Evolutionary conservation across 148 eudicot species (phyloP), one percentile per base, ranked within the genome.

Genomic region (Heliosperma pusillum): DNA sequence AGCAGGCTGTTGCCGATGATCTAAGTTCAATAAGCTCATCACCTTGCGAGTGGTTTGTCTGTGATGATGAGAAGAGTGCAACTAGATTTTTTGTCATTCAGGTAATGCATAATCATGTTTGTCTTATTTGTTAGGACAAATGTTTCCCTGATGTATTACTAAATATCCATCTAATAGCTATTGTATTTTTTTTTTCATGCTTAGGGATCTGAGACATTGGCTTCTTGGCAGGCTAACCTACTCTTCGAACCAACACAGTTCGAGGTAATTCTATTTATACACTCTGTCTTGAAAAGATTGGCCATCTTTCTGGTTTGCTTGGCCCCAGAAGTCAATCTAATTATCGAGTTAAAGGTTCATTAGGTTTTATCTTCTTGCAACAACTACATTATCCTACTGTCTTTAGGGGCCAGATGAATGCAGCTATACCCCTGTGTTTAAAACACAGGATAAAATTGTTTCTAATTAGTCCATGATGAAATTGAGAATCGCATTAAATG

Each of bases 1-100:
- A 96, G 82, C 99, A 92, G 85, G 97, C 97, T 45, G 94, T 96
- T 42, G 99, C 97, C 0, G 97, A 96, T 87, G 97, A 92, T 85
- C 76, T 96, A 74, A 96, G 86, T 62, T 92, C 97, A 8, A 83
- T 80, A 26, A 82, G 73, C 71, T 90, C 91, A 8, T 85, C 97
- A 17, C 97, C 97, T 13, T 96, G 99, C 82, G 97, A 90, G 71
- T 96, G 99, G 99, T 96, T 83, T 84, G 80, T 88, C 29, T 96
- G 99, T 79, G 99, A 96, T 82, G 94, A 92, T 78, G 91, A 89
- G 79, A 84, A 83, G 80, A 87, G 71, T 69, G 85, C 91, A 30
- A 96, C 97, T 75, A 77, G 97, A 87, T 87, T 76, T 82, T 90
- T 96, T 24, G 88, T 96, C 59, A 90, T 96, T 85, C 97, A 95